phyloP scores from a whole-genome alignment of 352 stramenopile species.

The Blastocystis sp. region DNA sequence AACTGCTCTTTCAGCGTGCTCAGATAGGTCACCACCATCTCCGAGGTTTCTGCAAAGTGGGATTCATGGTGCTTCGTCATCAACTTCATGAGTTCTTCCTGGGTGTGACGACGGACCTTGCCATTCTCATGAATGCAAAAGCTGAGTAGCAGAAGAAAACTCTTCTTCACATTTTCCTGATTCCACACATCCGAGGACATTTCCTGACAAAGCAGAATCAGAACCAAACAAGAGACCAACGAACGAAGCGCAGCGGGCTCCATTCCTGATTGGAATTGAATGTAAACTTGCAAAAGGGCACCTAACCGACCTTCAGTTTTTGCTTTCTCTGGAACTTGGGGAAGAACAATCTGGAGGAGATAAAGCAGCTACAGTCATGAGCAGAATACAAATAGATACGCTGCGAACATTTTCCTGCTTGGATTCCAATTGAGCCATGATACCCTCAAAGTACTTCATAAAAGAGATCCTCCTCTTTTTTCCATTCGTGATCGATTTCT shows the following conservation, averaged over 20 bases:
- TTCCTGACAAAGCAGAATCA: neutral
- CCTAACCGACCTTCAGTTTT: neutral
- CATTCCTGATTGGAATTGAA: neutral
- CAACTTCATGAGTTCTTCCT: neutral
- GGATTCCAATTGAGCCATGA: neutral
- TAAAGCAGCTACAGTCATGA: constrained; percentile 4
- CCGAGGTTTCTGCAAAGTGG: neutral
- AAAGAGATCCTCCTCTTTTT: neutral
- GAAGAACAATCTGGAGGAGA: constrained; percentile 46
- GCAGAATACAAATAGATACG: neutral
- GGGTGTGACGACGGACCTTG: neutral
- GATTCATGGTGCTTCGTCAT: neutral
- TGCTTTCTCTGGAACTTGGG: neutral
- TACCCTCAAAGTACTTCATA: neutral
- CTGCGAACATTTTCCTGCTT: neutral
- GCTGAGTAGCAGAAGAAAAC: constrained; percentile 12
- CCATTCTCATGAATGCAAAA: constrained; percentile 7
- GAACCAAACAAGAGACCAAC: neutral
- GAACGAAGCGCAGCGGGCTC: neutral
- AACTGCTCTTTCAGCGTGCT: neutral
- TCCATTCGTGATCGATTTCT: constrained; percentile 23
- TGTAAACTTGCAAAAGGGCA: neutral
- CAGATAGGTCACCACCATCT: neutral
- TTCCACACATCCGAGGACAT: neutral
- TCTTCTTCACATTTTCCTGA: neutral